These are phyloP conservation scores for Arthrobotrys pseudoclavata DNA, from an alignment of 2,329 filamentous ascomycete genomes.

Conservation along the genomic window DNA sequence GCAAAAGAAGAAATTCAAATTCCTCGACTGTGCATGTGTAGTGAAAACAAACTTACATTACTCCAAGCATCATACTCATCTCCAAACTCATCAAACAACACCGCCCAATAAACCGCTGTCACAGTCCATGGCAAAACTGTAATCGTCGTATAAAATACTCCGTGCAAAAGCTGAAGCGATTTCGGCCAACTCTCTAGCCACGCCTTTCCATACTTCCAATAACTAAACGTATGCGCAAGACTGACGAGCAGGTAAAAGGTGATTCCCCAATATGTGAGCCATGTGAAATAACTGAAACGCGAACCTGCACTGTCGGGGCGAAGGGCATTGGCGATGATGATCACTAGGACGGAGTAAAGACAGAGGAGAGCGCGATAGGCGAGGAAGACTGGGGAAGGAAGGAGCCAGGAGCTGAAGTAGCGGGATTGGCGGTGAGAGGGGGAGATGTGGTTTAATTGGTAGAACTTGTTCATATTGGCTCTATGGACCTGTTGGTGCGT, in stretches of 20 bases:
- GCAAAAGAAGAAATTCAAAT: not conserved
- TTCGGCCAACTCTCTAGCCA: slow-evolving; percentile 73
- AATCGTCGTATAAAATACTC: slow-evolving; percentile 75
- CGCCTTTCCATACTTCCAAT: slow-evolving; percentile 70
- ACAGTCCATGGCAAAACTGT: slow-evolving; percentile 77
- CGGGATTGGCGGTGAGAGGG: slow-evolving; percentile 69
- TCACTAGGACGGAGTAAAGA: slow-evolving; percentile 78
- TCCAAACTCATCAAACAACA: slow-evolving; percentile 72
- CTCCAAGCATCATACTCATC: slow-evolving; percentile 71
- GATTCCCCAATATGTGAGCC: slow-evolving; percentile 84
- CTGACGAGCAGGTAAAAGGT: slow-evolving; percentile 77
- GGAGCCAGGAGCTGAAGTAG: slow-evolving; percentile 84
- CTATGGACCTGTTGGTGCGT: not conserved
- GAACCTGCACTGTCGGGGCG: slow-evolving; percentile 70
- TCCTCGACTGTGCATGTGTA: not conserved
- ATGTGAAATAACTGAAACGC: slow-evolving; percentile 85
- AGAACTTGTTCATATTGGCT: slow-evolving; percentile 43
- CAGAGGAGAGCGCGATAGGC: slow-evolving; percentile 68
- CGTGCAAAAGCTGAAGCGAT: slow-evolving; percentile 75
- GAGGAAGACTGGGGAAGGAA: slow-evolving; percentile 76
- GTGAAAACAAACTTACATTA: slow-evolving; percentile 66
- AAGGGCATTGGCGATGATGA: slow-evolving; percentile 78
- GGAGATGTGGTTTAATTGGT: slow-evolving; percentile 57
- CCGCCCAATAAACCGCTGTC: slow-evolving; percentile 78
- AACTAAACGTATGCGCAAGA: slow-evolving; percentile 77